Base-by-base conservation (phyloP, 495 filamentous ascomycete genomes). In the Xylaria curta region DNA sequence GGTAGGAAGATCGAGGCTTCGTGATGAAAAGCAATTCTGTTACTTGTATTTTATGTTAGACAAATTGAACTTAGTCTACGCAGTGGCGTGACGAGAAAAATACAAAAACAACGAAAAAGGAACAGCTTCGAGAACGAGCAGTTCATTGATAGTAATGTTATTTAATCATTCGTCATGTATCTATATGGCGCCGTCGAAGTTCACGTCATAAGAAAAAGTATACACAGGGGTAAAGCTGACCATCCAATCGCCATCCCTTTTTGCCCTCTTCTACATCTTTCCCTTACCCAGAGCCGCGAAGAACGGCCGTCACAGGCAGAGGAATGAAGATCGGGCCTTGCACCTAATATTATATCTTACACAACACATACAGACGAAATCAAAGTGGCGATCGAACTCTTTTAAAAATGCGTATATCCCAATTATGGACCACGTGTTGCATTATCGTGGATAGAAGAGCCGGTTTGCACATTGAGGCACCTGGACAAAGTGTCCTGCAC, bases 1-100 rank as follows among this genome's bases (percentile, higher is more conserved):
- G 94, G 94, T 2, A 77, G 81, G 65, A 82, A 82, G 62, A 83
- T 86, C 19, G 84, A 82, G 54, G 73, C 70, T 36, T 71, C 66
- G 21, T 79, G 77, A 66, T 26, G 47, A 26, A 66, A 68, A 69
- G 51, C n/a, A 40, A 47, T 44, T 36, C 26, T 49, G 8, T 33
- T 62, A 21, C n/a, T 61, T 69, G 66, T 69, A 69, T 21, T 47
- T 24, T 47, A 69, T 47, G 36, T 28, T 56, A 56, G 40, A 46
- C 38, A 28, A 12, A 53, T 10, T 60, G 24, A 47, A 7, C 17
- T 17, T 44, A 24, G 28, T 53, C 10, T 42, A 26, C 47, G n/a
- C n/a, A 38, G 31, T 13, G 65, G 3, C 19, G 0, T 24, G 17
- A 60, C 13, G 21, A 31, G 19, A 31, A 53, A 59, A 68, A 13